Evolutionary conservation across 495 filamentous ascomycete genomes (phyloP).

Genomic region (Daldinia childiae): DNA sequence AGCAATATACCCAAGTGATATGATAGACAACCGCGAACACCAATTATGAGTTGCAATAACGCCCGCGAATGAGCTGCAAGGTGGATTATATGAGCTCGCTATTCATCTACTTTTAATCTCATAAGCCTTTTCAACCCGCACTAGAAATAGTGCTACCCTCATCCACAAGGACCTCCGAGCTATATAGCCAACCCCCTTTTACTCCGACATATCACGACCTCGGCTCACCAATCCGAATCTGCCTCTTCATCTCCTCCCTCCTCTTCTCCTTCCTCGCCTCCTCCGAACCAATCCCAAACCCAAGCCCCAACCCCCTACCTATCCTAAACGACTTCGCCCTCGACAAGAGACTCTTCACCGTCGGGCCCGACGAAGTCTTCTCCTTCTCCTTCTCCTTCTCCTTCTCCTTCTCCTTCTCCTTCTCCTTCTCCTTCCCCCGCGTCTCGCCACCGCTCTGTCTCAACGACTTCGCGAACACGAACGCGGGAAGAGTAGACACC

Average conservation of each 20-base stretch:
- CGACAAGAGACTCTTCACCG: slow-evolving; percentile 34
- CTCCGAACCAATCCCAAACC: slow-evolving; percentile 28
- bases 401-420: slow-evolving; percentile 12
- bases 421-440: background rate
- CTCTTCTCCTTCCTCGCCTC: slow-evolving; percentile 40
- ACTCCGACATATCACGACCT: background rate
- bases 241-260: slow-evolving; percentile 37
- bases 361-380: slow-evolving; percentile 13
- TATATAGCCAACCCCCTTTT: too few species aligned
- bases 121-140: too few species aligned
- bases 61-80: too few species aligned
- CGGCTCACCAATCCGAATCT: slow-evolving; percentile 29
- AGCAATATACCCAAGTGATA: too few species aligned
- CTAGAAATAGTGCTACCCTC: too few species aligned
- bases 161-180: too few species aligned
- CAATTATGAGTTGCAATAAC: too few species aligned
- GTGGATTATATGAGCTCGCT: too few species aligned
- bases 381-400: slow-evolving; percentile 6
- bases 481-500: slow-evolving; percentile 16
- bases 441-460: background rate
- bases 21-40: too few species aligned
- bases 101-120: too few species aligned
- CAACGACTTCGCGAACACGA: slow-evolving; percentile 12
- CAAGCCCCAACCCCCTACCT: slow-evolving; percentile 20
- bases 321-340: slow-evolving; percentile 37